Evolutionary conservation across 768 basidiomycete species (phyloP).

Genomic region (Trichaptum fuscoviolaceum): DNA sequence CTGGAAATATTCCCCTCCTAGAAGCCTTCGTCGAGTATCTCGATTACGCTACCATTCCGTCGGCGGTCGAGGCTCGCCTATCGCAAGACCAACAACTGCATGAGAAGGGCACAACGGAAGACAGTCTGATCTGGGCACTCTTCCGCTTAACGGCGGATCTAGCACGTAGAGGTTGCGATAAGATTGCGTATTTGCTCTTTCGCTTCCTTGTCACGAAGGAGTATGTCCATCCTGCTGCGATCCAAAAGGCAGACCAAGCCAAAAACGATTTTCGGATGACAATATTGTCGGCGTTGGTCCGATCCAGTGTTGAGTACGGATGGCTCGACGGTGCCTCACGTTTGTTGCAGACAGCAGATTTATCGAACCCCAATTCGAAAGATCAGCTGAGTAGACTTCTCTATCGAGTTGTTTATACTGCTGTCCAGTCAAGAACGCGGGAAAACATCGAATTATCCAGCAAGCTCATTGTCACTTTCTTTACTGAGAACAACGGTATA

Average conservation of each 20-base stretch:
- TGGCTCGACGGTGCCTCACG: slow-evolving; percentile 38
- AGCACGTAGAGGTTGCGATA: neutral
- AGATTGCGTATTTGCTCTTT: slow-evolving; percentile 23
- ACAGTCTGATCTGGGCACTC: neutral
- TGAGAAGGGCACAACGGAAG: neutral
- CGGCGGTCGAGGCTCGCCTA: neutral
- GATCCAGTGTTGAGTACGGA: slow-evolving; percentile 49
- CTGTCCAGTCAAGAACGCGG: slow-evolving; percentile 25
- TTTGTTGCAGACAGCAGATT: neutral
- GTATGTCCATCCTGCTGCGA: slow-evolving; percentile 42
- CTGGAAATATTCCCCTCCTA: neutral
- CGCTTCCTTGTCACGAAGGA: slow-evolving; percentile 39
- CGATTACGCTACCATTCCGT: slow-evolving; percentile 61
- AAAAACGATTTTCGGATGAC: slow-evolving; percentile 40
- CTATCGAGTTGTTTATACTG: neutral
- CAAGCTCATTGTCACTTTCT: slow-evolving; percentile 36
- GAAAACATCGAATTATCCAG: slow-evolving; percentile 35
- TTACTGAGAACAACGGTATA: slow-evolving; percentile 23
- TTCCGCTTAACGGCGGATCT: neutral
- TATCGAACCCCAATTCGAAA: neutral
- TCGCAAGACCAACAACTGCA: neutral
- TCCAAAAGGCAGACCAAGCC: slow-evolving; percentile 32
- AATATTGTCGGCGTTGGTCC: slow-evolving; percentile 43
- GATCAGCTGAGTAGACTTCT: neutral
- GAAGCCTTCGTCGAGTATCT: slow-evolving; percentile 63